Conservation (phyloP, 441 rosid species). For the Corymbia calophylla region DNA sequence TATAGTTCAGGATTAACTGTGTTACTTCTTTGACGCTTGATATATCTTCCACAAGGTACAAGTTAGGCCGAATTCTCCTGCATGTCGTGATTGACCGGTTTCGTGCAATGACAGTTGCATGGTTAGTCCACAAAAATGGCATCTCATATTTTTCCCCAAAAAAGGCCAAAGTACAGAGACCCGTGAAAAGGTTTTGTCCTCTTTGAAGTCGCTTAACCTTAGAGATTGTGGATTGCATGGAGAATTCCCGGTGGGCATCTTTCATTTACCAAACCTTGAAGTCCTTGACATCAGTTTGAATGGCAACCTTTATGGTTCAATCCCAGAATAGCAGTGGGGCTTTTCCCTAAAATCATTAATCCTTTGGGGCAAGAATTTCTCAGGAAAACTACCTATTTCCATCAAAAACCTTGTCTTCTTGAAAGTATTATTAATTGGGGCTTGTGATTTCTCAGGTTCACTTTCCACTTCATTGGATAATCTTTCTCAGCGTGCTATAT, state of each 20-base stretch:
- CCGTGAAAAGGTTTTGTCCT: too few relatives aligned
- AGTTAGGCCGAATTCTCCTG: too few relatives aligned
- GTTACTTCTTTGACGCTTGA: too few relatives aligned
- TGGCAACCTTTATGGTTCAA: background rate
- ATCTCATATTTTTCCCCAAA: too few relatives aligned
- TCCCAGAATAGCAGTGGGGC: background rate
- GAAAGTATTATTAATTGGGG: background rate
- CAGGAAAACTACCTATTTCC: background rate
- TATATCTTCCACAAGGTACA: too few relatives aligned
- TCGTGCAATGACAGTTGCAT: too few relatives aligned
- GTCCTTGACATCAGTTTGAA: background rate
- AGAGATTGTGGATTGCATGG: background rate
- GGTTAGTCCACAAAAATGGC: too few relatives aligned
- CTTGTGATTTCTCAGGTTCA: fast-evolving
- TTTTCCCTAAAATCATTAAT: background rate
- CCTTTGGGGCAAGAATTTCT: background rate
- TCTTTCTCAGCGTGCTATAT: background rate
- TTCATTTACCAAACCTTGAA: constrained; percentile 3
- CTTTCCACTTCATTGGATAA: background rate
- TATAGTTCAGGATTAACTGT: too few relatives aligned
- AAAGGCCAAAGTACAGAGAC: too few relatives aligned
- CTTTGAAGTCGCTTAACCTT: too few relatives aligned
- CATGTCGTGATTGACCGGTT: too few relatives aligned
- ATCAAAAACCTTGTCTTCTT: background rate
- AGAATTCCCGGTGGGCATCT: background rate